A percentile compares a stretch with the other conserved stretches of the same genome.
These are phyloP conservation scores for Calonectria pseudoreteaudii DNA, from an alignment of 2,329 filamentous ascomycete species.

Conservation along the genomic window DNA sequence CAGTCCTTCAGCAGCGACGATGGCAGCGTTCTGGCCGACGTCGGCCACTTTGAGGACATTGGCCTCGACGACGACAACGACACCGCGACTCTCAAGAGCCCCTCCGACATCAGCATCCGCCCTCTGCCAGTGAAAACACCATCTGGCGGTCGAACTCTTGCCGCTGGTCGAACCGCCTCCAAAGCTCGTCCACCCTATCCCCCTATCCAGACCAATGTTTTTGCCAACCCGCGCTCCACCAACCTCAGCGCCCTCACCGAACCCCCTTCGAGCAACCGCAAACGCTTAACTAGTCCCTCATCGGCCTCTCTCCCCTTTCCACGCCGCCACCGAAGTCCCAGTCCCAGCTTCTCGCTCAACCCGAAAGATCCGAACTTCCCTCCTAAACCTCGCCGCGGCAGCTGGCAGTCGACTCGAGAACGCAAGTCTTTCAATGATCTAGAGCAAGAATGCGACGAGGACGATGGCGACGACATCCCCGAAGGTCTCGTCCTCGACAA, in stretches of 20 bases:
- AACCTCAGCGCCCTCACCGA: slow-evolving; percentile 55
- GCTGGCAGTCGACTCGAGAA: slow-evolving; percentile 75
- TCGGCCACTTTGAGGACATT: slow-evolving; percentile 93
- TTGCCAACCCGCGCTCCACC: slow-evolving; percentile 64
- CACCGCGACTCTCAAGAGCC: slow-evolving; percentile 61
- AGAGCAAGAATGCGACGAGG: slow-evolving; percentile 81
- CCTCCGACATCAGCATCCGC: slow-evolving; percentile 57
- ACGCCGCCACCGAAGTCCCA: slow-evolving; percentile 63
- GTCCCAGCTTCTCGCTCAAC: slow-evolving; percentile 60
- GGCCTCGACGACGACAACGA: slow-evolving; percentile 78
- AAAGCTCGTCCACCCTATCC: slow-evolving; percentile 58
- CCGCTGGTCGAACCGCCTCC: slow-evolving; percentile 44
- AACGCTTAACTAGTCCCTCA: slow-evolving; percentile 44
- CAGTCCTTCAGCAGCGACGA: slow-evolving; percentile 83
- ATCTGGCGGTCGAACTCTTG: slow-evolving; percentile 45
- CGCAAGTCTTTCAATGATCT: slow-evolving; percentile 77
- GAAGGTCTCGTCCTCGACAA: slow-evolving; percentile 85
- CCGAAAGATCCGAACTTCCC: slow-evolving; percentile 56
- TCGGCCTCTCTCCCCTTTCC: slow-evolving; percentile 52
- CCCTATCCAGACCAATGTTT: slow-evolving; percentile 59
- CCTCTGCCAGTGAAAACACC: slow-evolving; percentile 44
- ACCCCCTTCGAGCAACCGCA: slow-evolving; percentile 44
- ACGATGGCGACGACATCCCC: slow-evolving; percentile 82
- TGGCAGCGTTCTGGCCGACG: slow-evolving; percentile 76
- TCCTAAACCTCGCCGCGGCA: slow-evolving; percentile 66